These are phyloP conservation scores for Penicillium paradoxum DNA, from an alignment of 495 filamentous ascomycete species.

Conservation along the genomic window DNA sequence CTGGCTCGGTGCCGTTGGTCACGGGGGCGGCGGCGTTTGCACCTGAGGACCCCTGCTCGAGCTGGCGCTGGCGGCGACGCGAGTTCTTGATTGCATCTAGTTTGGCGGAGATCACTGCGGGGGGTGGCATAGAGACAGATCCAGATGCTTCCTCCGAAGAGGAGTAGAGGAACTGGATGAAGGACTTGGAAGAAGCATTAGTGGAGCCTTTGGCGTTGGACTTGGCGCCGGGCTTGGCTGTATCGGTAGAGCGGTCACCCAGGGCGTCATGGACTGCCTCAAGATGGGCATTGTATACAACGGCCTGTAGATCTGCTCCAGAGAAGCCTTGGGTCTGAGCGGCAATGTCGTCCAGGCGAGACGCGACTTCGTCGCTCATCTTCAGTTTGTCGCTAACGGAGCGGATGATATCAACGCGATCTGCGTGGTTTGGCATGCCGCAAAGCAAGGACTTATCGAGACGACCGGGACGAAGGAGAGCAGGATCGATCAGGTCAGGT, in stretches of 20 bases:
- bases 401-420: conserved; percentile 80
- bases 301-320: conserved; percentile 89
- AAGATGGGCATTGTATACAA: conserved; percentile 93
- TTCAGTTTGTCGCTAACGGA: conserved; percentile 76
- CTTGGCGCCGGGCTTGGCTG: conserved; percentile 34
- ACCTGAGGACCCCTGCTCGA: conserved; percentile 40
- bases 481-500: conserved; percentile 92
- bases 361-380: conserved; percentile 54
- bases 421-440: conserved; percentile 72
- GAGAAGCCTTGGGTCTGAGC: conserved; percentile 82
- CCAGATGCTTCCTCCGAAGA: conserved; percentile 48
- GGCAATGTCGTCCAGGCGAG: conserved; percentile 60
- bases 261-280: conserved; percentile 94
- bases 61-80: conserved; percentile 54
- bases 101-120: conserved; percentile 67
- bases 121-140: conserved; percentile 49
- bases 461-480: conserved; percentile 80
- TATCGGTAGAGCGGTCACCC: conserved; percentile 50
- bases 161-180: conserved; percentile 81
- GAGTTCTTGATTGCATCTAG: conserved; percentile 67
- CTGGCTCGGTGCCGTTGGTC: conserved; percentile 24
- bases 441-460: conserved; percentile 89
- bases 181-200: conserved; percentile 43
- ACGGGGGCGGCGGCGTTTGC: conserved; percentile 15
- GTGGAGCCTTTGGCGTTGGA: conserved; percentile 24